Evolutionary conservation across 345 rosid species (phyloP).

Genomic region (Linum usitatissimum): DNA sequence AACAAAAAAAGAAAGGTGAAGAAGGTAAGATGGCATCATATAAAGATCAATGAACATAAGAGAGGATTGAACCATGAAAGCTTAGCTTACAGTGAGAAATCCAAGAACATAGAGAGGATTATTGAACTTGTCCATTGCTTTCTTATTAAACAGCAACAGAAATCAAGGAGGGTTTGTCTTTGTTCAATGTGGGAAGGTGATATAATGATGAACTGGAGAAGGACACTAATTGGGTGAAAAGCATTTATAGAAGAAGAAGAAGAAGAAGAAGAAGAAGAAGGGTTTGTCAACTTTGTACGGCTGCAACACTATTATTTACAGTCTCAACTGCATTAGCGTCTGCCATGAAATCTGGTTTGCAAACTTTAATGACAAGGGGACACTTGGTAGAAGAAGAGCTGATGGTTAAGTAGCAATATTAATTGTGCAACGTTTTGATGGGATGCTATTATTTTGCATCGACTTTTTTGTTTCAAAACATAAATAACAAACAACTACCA

Average conservation of each 20-base stretch:
- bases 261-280: too few relatives aligned
- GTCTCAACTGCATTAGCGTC: constrained; percentile 7
- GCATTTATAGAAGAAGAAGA: constrained; percentile 16
- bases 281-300: neutral
- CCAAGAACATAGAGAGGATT: constrained; percentile 18
- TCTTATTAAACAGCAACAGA: neutral
- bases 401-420: too few relatives aligned
- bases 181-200: neutral
- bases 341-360: constrained; percentile 13
- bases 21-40: neutral
- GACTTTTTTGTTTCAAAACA: constrained; percentile 4
- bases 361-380: constrained; percentile 14
- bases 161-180: neutral
- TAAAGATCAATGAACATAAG: neutral
- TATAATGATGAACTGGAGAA: neutral
- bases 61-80: neutral
- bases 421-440: too few relatives aligned
- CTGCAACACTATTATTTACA: neutral
- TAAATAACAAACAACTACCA: constrained; percentile 27
- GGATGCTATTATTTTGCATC: neutral
- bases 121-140: constrained; percentile 22
- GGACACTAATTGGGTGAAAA: neutral
- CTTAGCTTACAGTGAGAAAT: constrained; percentile 26
- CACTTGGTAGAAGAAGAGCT: neutral
- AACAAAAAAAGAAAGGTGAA: neutral